Base-by-base conservation (phyloP, 805 yeast genomes). In the Kluyveromyces starmeri region DNA sequence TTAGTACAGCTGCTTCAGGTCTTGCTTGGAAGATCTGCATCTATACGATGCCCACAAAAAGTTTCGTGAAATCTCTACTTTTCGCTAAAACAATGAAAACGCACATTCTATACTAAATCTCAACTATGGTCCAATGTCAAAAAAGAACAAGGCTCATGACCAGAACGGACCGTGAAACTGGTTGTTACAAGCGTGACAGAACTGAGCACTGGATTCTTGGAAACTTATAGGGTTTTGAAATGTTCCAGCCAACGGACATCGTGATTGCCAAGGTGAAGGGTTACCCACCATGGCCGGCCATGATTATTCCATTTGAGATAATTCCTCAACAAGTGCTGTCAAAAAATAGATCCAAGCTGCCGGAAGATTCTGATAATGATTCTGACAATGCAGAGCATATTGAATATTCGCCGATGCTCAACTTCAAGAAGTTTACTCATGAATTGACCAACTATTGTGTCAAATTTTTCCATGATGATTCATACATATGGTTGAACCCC, bases 241-340 rank as follows among this genome's bases (percentile, higher is more conserved):
- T 40, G 20, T 65, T 50, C 39, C 62, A 59, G 18, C 71, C 78
- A 2, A 77, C 79, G 4, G 58, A 65, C 18, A 56, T 74, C 4
- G 82, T 84, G 1, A 64, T 84, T 16, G 92, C 92, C 6, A 84
- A 84, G 55, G 75, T 84, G 31, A 84, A 83, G 50, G 94, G 94
- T 7, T 84, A 76, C 51, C 83, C 94, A 2, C 80, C 88, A 27
- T 84, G 95, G 95, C 95, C 95, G 0, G 86, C 88, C 2, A 77
- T 83, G 75, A 75, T 83, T 4, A 68, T 83, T 4, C 78, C 77
- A 1, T 70, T 63, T 39, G 65, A 68, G 12, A 55, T 72, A 6
- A 64, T 83, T 5, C 92, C 94, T 1, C 71, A 62, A 14, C 61
- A 67, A 44, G 71, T 83, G 19, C 43, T 59, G 17, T 28, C 39